Percentiles rank a stretch among this genome's conserved stretches.
These are phyloP conservation scores for Sphaerulina populicola DNA, from an alignment of 2,329 filamentous ascomycete species.

Conservation along the genomic window DNA sequence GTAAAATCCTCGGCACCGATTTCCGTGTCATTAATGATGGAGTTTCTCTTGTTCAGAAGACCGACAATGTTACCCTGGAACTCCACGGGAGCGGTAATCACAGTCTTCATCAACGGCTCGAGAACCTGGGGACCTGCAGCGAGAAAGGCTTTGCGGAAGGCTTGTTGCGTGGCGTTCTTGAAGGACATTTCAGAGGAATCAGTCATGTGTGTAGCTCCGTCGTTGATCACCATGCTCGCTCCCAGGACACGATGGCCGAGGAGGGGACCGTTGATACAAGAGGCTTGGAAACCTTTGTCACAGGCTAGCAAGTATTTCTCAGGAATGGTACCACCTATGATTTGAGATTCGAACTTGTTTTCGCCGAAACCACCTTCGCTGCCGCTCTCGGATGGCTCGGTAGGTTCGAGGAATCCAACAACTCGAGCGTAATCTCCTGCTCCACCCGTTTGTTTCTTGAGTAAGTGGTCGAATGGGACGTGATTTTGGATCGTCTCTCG, in stretches of 20 bases:
- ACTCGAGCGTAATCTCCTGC: constrained; percentile 94
- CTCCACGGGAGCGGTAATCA: constrained; percentile 89
- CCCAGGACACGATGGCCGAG: constrained; percentile 91
- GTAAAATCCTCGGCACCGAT: constrained; percentile 92
- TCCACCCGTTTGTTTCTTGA: constrained; percentile 93
- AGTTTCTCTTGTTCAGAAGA: constrained; percentile 91
- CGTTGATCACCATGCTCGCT: constrained; percentile 82
- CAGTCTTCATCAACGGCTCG: constrained; percentile 97
- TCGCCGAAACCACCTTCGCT: constrained; percentile 52
- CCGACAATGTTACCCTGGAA: constrained; percentile 96
- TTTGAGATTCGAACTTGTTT: constrained; percentile 79
- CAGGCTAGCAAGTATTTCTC: constrained; percentile 95
- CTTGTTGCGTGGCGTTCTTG: constrained; percentile 87
- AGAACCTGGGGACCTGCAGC: constrained; percentile 74
- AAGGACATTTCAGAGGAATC: constrained; percentile 97
- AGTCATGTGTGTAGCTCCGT: constrained; percentile 93
- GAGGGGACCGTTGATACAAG: constrained; percentile 78
- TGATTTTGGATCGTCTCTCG: constrained; percentile 79
- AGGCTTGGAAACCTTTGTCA: constrained; percentile 82
- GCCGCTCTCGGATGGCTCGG: constrained; percentile 27
- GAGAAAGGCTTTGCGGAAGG: constrained; percentile 88
- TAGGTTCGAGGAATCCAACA: constrained; percentile 83
- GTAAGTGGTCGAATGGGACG: constrained; percentile 81
- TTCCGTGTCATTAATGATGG: constrained; percentile 90
- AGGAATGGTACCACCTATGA: constrained; percentile 80